Evolutionary conservation across 2,329 filamentous ascomycete species (phyloP), one percentile per base, ranked within the genome.

Genomic region (Cladosporium halotolerans): DNA sequence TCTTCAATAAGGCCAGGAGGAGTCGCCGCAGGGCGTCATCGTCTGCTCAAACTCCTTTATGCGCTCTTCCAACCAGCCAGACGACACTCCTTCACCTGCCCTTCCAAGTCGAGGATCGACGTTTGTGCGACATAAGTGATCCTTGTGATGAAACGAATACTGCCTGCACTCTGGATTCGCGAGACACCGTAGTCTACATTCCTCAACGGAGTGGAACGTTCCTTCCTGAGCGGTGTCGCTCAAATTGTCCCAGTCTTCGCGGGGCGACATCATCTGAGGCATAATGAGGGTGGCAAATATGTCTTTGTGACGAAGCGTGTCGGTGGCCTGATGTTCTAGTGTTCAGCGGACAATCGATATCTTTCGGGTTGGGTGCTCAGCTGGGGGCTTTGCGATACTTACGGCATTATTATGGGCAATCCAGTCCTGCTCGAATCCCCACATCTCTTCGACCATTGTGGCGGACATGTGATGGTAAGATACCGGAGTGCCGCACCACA

Each of bases 401-500:
- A 34, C 33, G 9, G 33, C 33, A 34, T 34, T 34, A 34, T 34
- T 9, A 9, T 9, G 6, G 31, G 33, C 19, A 10, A 57, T 51
- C 52, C 51, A 60, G 39, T 50, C 10, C 23, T 60, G 57, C 31
- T 62, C 60, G 31, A 59, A 62, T 3, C 32, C 31, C 59, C 57
- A 60, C 8, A 58, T 16, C 11, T 50, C 36, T n/a, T 57, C 43
- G 10, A 60, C 54, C 33, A 47, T 47, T 1, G 46, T 44, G 8
- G 60, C 46, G 10, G 55, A 52, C 9, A 60, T 9, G 43, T 59
- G 60, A 14, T 62, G 60, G 16, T 62, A 60, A 1, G 60, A 57
- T 0, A 59, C 39, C 1, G 55, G 52, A 18, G 60, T 57, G 8
- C 47, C 50, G 42, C 60, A 62, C 57, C 58, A 62, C 13, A 34